Base-by-base conservation (phyloP, 768 basidiomycete genomes). In the Macrolepiota dolichaula region DNA sequence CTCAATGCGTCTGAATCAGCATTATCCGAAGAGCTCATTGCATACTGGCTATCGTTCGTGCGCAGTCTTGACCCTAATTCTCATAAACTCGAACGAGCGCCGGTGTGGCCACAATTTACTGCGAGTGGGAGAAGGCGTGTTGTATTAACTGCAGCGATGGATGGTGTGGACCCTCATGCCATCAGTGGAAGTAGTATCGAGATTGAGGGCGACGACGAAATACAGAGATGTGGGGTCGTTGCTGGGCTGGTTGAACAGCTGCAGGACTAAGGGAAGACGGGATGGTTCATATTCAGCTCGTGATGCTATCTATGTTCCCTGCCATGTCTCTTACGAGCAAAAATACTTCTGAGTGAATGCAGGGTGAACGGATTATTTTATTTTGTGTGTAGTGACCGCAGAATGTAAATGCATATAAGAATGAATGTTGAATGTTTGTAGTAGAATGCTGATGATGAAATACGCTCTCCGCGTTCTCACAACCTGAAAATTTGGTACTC, bases 11-110 rank as follows among this genome's bases (percentile, higher is more conserved):
- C 75, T 7, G 79, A 86, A 64, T 68, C 63, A 1, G 78, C 81
- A 9, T 87, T 88, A 63, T 80, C 83, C 0, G 69, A 77, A 42
- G 88, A 88, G 68, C 72, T 85, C 29, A 85, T 85, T 49, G 85
- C 82, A 6, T 86, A 87, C 68, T 86, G 85, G 84, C 70, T 87
- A 6, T 88, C 85, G 1, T 87, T 88, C 63, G 85, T 87, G 19
- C 83, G 84, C 46, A 67, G 80, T 1, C 78, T 78, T 2, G 70
- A 86, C 67, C 85, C 84, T 0, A 87, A 86, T 69, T 78, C 78
- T 4, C 74, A 77, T 72, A 85, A 82, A 67, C 76, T 86, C 1
- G 64, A 74, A 0, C 72, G 77, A 36, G 83, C 85, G 1, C 85
- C 85, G 0, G 64, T 57, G n/a, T 87, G 87, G 85, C 63, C 77